Base-by-base conservation (phyloP, 1,284 basidiomycete species). In the Ganoderma sinense region DNA sequence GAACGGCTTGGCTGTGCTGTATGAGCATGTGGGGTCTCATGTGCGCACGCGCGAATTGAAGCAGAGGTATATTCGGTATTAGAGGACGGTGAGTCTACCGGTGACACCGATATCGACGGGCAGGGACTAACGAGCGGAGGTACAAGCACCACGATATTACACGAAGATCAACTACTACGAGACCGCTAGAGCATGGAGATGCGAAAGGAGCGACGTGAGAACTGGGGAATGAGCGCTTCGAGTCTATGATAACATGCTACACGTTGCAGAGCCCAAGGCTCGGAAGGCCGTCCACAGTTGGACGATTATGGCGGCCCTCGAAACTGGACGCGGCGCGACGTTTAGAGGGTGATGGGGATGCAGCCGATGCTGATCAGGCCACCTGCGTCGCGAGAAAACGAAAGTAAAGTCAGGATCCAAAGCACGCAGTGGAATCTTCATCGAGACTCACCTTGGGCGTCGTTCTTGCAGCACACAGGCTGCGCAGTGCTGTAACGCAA, bases 331-430 rank as follows among this genome's bases (percentile, higher is more conserved):
- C 3, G 0, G 14, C 16, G 26, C 53, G 53, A 14, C 53, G 60
- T 36, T 65, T 31, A 65, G 33, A 71, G 68, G 33, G 31, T 71
- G 53, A 74, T 58, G 31, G 74, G 74, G 23, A 74, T 48, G 56
- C 74, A 75, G 65, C 74, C 72, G 41, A 74, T 64, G 66, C 67
- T 69, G 64, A 72, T 66, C 36, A 71, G 43, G 20, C 68, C 55
- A 36, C 65, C 71, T 70, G 69, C 7, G 45, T 31, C 10, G 26
- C n/a, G 29, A 33, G 20, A 33, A 33, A 58, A 11, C 11, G 33
- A 23, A 48, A n/a, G n/a, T 26, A 40, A 43, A 23, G 7, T 48
- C 45, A 48, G 45, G 20, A 48, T 11, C 20, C 18, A 18, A 45
- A 45, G 8, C 4, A 18, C 45, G 58, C 10, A 61, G 61, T 10